These are phyloP conservation scores for Pinus albicaulis DNA, from an alignment of 75 land plant genomes.

Conservation along the genomic window DNA sequence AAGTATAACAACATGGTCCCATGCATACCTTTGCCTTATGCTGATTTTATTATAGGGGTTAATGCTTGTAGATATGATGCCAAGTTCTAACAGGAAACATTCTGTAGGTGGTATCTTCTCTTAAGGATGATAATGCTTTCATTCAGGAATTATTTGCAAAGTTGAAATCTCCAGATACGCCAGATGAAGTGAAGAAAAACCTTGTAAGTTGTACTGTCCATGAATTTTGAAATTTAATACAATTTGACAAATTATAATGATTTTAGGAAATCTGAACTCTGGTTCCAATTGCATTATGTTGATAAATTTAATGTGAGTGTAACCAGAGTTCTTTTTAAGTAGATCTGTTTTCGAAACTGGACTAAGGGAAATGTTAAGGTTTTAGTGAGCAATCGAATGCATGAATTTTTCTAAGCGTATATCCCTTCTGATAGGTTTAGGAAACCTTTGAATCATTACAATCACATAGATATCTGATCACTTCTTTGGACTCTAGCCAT, in stretches of 20 bases:
- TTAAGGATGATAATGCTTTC: constrained; percentile 78
- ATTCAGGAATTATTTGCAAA: constrained; percentile 74
- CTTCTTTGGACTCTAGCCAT: no score
- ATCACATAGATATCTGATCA: no score
- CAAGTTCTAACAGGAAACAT: neutral
- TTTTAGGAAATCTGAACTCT: neutral
- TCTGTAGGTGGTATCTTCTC: constrained; percentile 52
- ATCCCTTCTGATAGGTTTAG: no score
- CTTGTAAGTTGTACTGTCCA: constrained; percentile 42
- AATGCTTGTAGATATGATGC: no score
- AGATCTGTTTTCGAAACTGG: neutral
- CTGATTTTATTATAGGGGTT: no score
- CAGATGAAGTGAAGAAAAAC: constrained; percentile 58
- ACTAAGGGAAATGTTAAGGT: neutral
- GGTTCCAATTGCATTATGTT: neutral
- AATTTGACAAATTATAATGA: neutral
- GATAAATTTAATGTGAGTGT: neutral
- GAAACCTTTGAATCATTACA: no score
- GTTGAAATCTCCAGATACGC: constrained; percentile 61
- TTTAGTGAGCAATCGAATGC: neutral
- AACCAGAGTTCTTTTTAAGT: neutral
- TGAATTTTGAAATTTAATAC: neutral
- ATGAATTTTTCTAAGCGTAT: neutral
- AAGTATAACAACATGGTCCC: neutral
- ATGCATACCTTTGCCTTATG: neutral